A percentile compares a stretch with the other conserved stretches of the same genome.
Evolutionary conservation across 495 filamentous ascomycete genomes (phyloP).

Genomic region (Talaromyces stipitatus): DNA sequence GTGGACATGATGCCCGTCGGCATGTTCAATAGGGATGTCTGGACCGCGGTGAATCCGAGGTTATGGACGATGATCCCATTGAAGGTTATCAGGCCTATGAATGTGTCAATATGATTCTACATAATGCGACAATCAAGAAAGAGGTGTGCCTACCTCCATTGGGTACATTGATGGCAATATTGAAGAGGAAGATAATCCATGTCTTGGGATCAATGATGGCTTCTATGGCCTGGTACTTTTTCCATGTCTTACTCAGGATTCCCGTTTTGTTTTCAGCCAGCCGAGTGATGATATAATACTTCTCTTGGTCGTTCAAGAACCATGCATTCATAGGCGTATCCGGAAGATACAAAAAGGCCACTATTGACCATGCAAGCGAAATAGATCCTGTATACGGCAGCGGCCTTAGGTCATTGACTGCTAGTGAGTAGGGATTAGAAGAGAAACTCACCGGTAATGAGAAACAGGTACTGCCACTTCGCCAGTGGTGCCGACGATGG

Average conservation of each 20-base stretch:
- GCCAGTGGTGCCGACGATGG: slow-evolving; percentile 28
- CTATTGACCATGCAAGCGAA: slow-evolving; percentile 23
- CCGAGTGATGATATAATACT: slow-evolving; percentile 38
- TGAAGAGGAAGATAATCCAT: slow-evolving; percentile 16
- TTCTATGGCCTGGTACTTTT: slow-evolving; percentile 38
- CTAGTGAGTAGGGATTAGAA: not conserved
- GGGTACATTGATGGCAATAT: slow-evolving; percentile 19
- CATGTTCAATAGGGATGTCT: slow-evolving; percentile 26
- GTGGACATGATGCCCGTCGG: slow-evolving; percentile 24
- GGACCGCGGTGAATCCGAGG: slow-evolving; percentile 24
- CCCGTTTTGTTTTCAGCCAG: slow-evolving; percentile 44
- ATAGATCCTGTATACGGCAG: slow-evolving; percentile 12
- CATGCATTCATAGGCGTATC: slow-evolving; percentile 36
- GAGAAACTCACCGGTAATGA: slow-evolving; percentile 12
- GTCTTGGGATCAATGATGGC: slow-evolving; percentile 35
- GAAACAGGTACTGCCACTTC: slow-evolving; percentile 44
- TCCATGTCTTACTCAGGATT: slow-evolving; percentile 44
- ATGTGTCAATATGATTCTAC: not conserved
- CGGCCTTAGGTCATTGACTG: not conserved
- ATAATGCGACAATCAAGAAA: not conserved
- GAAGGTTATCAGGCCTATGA: slow-evolving; percentile 24
- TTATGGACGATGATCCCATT: slow-evolving; percentile 27
- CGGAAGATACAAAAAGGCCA: slow-evolving; percentile 32
- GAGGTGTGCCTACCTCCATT: slow-evolving; percentile 13
- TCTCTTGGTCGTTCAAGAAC: slow-evolving; percentile 30